These are phyloP conservation scores for Halenospora varia DNA, from an alignment of 495 filamentous ascomycete species.

Conservation along the genomic window DNA sequence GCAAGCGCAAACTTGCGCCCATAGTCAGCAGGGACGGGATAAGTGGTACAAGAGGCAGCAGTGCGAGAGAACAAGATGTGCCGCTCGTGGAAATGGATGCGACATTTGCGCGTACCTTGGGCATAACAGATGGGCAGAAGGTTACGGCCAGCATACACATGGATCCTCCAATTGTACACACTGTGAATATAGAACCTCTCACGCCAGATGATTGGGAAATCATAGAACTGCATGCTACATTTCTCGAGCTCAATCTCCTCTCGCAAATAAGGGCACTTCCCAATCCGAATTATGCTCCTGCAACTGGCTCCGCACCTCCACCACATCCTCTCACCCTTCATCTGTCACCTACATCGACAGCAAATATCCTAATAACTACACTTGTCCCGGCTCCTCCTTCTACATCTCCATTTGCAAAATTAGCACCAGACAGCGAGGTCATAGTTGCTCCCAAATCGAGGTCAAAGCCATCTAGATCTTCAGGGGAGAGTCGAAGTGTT, in stretches of 20 bases:
- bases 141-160: constrained; percentile 69
- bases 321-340: constrained; percentile 86
- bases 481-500: constrained; percentile 65
- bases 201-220: constrained; percentile 98
- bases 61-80: constrained; percentile 64
- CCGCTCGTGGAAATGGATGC: constrained; percentile 82
- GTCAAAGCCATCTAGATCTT: constrained; percentile 36
- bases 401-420: constrained; percentile 79
- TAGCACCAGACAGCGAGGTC: constrained; percentile 89
- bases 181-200: constrained; percentile 91
- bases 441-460: constrained; percentile 87
- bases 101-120: constrained; percentile 79
- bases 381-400: constrained; percentile 66
- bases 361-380: constrained; percentile 81
- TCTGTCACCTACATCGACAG: constrained; percentile 91
- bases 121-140: constrained; percentile 79
- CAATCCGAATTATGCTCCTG: constrained; percentile 64
- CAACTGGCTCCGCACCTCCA: constrained; percentile 33
- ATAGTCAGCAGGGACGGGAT: constrained; percentile 72
- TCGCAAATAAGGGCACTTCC: constrained; percentile 91
- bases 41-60: constrained; percentile 42
- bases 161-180: constrained; percentile 85
- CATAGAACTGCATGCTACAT: constrained; percentile 93
- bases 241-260: constrained; percentile 88
- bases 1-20: constrained; percentile 72